phyloP scores from a whole-genome alignment of 345 rosid genomes.

The Turnera subulata region DNA sequence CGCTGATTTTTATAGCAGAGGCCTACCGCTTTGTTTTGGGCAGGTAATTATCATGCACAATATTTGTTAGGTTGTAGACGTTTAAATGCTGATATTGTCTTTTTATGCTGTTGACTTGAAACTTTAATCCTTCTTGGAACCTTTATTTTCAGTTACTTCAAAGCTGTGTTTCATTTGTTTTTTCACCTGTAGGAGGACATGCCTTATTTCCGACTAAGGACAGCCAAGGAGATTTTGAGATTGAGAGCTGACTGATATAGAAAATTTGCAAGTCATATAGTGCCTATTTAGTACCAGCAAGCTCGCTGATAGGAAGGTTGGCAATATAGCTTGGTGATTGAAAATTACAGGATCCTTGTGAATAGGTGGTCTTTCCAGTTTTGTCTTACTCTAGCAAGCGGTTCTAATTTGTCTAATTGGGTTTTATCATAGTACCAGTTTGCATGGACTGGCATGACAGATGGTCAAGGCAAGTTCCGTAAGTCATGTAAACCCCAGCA shows the following conservation, averaged over 20 bases:
- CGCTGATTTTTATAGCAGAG: conserved; percentile 90
- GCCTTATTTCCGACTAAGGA: conserved; percentile 88
- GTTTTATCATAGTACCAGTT: background rate
- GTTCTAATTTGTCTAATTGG: background rate
- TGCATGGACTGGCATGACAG: no score
- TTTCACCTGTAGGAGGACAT: conserved; percentile 56
- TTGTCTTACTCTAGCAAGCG: background rate
- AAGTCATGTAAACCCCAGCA: no score
- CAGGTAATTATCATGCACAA: no score
- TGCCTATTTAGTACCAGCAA: conserved; percentile 1
- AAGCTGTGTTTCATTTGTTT: background rate
- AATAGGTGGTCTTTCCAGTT: background rate
- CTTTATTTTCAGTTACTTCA: background rate
- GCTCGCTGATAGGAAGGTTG: background rate
- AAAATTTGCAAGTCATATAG: background rate
- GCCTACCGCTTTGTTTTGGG: conserved; percentile 67
- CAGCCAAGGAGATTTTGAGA: conserved; percentile 84
- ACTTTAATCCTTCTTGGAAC: background rate
- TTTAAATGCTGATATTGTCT: no score
- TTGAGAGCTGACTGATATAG: conserved; percentile 69
- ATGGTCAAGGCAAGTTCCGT: no score
- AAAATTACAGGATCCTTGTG: conserved; percentile 2
- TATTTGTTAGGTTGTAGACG: no score
- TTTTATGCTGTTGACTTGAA: background rate
- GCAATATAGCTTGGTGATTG: background rate